Percentiles rank a stretch among this genome's conserved stretches.
Evolutionary conservation across 2,329 filamentous ascomycete genomes (phyloP).

Genomic region (Pseudodiploospora longispora): DNA sequence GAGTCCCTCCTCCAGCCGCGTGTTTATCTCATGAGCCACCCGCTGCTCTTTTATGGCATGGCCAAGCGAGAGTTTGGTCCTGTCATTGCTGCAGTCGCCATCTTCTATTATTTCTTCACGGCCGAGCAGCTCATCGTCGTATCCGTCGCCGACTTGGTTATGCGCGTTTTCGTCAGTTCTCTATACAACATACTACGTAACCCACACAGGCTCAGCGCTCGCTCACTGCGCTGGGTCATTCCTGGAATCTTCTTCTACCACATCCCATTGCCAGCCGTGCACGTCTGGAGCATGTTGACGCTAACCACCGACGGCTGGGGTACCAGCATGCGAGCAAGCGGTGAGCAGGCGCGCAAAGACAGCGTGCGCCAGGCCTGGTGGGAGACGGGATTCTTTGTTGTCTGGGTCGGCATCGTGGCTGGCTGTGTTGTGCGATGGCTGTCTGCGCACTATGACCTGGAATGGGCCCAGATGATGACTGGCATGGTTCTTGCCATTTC

Average conservation of each 20-base stretch:
- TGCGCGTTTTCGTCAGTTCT: constrained; percentile 9
- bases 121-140: constrained; percentile 11
- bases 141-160: constrained; percentile 10
- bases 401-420: constrained; percentile 16
- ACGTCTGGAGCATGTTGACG: constrained; percentile 17
- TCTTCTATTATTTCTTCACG: constrained; percentile 16
- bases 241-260: constrained; percentile 18
- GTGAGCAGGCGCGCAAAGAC: constrained; percentile 11
- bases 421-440: constrained; percentile 7
- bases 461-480: neutral
- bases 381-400: constrained; percentile 17
- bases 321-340: constrained; percentile 16
- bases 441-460: constrained; percentile 1
- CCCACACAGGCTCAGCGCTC: constrained; percentile 13
- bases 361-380: constrained; percentile 14
- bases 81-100: constrained; percentile 12
- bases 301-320: constrained; percentile 18
- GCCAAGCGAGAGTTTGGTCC: constrained; percentile 16
- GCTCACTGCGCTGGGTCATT: constrained; percentile 13
- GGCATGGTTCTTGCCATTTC: constrained; percentile 1
- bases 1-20: constrained; percentile 17
- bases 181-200: constrained; percentile 16
- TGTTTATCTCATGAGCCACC: constrained; percentile 16
- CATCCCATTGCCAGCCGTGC: constrained; percentile 16
- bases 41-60: constrained; percentile 17